Evolutionary conservation across 306 rosid species (phyloP).

Genomic region (Ziziphus jujuba): DNA sequence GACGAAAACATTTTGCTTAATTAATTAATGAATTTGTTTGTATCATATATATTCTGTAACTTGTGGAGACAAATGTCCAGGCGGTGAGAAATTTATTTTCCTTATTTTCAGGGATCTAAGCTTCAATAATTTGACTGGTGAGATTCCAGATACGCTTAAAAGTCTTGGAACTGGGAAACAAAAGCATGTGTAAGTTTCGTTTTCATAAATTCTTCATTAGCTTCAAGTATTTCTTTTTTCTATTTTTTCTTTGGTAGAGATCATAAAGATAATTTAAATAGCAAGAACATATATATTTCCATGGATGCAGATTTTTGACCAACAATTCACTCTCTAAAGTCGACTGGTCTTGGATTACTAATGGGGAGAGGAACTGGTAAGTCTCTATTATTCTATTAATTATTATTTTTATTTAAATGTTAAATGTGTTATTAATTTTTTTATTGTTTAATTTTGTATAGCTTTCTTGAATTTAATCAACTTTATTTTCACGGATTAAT

Average conservation of each 20-base stretch:
- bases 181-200: conserved; percentile 36
- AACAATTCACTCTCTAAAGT: conserved; percentile 66
- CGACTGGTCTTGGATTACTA: conserved; percentile 52
- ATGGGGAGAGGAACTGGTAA: conserved; percentile 31
- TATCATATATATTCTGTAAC: too few species aligned
- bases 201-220: background rate
- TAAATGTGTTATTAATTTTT: too few species aligned
- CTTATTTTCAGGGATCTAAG: conserved; percentile 26
- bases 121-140: conserved; percentile 24
- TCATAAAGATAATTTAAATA: background rate
- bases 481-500: too few species aligned
- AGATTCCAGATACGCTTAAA: conserved; percentile 18
- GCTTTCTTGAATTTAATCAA: too few species aligned
- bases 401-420: too few species aligned
- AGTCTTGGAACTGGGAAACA: background rate
- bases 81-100: background rate
- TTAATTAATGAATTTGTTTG: background rate
- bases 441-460: too few species aligned
- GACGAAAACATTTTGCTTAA: too few species aligned
- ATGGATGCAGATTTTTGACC: conserved; percentile 62
- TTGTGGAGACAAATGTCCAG: too few species aligned
- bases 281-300: background rate
- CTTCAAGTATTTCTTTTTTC: too few species aligned
- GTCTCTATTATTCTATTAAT: conserved; percentile 9
- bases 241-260: background rate